These are phyloP conservation scores for Cryptosporidium baileyi DNA, from an alignment of 169 alveolate species.

Conservation along the genomic window DNA sequence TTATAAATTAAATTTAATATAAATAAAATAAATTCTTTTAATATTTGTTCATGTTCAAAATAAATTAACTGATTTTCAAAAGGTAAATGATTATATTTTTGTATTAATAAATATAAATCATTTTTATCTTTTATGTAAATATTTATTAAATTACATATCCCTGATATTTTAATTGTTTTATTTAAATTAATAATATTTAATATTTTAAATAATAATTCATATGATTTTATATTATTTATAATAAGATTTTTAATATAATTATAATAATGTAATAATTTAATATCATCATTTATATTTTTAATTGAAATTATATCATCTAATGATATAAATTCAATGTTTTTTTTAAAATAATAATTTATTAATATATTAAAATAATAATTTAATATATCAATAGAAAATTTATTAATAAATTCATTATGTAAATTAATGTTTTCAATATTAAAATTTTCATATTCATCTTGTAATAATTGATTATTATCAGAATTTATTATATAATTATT, in stretches of 20 bases:
- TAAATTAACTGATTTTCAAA: not conserved
- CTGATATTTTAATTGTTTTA: not conserved
- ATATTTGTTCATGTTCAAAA: not conserved
- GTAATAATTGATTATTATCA: not conserved
- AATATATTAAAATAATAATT: not conserved
- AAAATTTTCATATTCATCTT: too few species aligned
- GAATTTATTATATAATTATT: not conserved
- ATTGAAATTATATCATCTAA: not conserved
- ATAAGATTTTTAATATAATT: not conserved
- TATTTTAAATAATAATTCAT: not conserved
- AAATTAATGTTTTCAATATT: too few species aligned
- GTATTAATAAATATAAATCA: not conserved
- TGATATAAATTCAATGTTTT: not conserved
- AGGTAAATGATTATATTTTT: slow-evolving; percentile 32
- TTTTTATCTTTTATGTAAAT: not conserved
- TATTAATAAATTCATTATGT: not conserved
- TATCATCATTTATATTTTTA: not conserved
- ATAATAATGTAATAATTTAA: not conserved
- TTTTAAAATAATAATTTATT: not conserved
- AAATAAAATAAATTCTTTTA: not conserved
- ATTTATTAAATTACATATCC: too few species aligned
- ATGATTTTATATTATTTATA: not conserved
- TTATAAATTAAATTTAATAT: not conserved
- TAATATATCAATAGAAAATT: not conserved
- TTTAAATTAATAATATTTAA: not conserved